A percentile compares a stretch with the other conserved stretches of the same genome.
Evolutionary conservation across 139 green algal genomes (phyloP).

Genomic region (Deuterostichococcus epilithicus): DNA sequence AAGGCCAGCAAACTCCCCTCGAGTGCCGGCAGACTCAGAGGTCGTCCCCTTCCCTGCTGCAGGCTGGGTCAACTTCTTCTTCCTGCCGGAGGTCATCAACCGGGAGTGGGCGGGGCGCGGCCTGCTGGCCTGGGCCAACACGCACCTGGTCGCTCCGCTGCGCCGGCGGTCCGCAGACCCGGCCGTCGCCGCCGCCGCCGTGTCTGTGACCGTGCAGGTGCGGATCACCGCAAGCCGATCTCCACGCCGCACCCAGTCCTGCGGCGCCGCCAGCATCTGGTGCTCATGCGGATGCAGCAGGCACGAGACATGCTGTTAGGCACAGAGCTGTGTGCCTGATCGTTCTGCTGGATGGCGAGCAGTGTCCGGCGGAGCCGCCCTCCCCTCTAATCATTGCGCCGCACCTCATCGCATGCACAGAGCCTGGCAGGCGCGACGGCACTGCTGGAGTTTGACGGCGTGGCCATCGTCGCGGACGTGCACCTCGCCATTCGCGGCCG

Average conservation of each 20-base stretch:
- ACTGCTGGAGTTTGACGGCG: not conserved
- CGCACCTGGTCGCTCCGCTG: not conserved
- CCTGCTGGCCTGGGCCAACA: not conserved
- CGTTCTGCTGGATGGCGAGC: too few species aligned
- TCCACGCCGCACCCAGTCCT: too few species aligned
- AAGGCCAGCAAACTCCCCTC: not conserved
- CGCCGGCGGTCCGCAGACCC: not conserved
- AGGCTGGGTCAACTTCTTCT: not conserved
- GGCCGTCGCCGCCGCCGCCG: too few species aligned
- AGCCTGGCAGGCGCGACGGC: not conserved
- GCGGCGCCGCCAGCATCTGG: too few species aligned
- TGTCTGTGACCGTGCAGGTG: not conserved
- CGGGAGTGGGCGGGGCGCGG: not conserved
- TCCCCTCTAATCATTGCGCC: too few species aligned
- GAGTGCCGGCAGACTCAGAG: too few species aligned
- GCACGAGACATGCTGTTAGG: too few species aligned
- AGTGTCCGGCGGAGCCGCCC: too few species aligned
- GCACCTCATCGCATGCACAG: not conserved
- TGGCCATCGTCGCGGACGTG: not conserved
- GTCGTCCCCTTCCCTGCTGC: not conserved
- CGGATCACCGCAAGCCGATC: not conserved
- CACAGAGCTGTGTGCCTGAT: too few species aligned
- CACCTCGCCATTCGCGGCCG: not conserved
- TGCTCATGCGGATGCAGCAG: too few species aligned
- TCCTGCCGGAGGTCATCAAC: conserved; percentile 2